Evolutionary conservation across 257 asterid species (phyloP).

Genomic region (Mentha longifolia): DNA sequence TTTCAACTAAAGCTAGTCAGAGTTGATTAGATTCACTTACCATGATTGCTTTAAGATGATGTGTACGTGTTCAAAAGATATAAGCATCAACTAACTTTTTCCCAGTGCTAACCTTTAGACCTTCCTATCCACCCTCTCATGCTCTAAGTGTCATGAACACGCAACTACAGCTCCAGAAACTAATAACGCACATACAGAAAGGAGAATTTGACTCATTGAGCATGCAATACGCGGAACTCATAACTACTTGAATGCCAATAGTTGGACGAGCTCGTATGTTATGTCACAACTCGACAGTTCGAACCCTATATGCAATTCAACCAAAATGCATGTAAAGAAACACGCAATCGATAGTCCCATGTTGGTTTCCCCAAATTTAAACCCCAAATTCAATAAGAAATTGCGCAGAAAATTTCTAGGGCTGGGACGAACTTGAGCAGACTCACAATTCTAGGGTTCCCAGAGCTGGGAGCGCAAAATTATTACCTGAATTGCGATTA

Average conservation of each 20-base stretch:
- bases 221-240: slow-evolving; percentile 33
- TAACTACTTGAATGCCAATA: slow-evolving; percentile 31
- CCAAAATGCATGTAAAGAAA: slow-evolving; percentile 44
- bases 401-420: slow-evolving; percentile 40
- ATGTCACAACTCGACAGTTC: slow-evolving; percentile 32
- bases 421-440: slow-evolving; percentile 39
- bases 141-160: slow-evolving; percentile 29
- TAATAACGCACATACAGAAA: slow-evolving; percentile 22
- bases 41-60: not conserved
- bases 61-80: not conserved
- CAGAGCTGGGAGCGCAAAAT: slow-evolving; percentile 32
- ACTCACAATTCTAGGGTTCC: slow-evolving; percentile 48
- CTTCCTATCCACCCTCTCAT: slow-evolving; percentile 5
- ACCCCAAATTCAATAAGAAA: slow-evolving; percentile 33
- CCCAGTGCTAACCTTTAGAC: slow-evolving; percentile 21
- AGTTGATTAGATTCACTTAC: slow-evolving; percentile 3
- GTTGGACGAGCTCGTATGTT: slow-evolving; percentile 28
- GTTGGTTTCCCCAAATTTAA: slow-evolving; percentile 34
- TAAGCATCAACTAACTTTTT: not conserved
- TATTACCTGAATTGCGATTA: slow-evolving; percentile 53
- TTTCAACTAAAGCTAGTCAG: slow-evolving; percentile 30
- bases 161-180: slow-evolving; percentile 28
- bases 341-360: slow-evolving; percentile 31
- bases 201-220: slow-evolving; percentile 33
- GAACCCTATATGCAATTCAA: slow-evolving; percentile 39